Evolutionary conservation across 73 alveolate genomes (phyloP).

Genomic region (Paramecium tetraurelia): DNA sequence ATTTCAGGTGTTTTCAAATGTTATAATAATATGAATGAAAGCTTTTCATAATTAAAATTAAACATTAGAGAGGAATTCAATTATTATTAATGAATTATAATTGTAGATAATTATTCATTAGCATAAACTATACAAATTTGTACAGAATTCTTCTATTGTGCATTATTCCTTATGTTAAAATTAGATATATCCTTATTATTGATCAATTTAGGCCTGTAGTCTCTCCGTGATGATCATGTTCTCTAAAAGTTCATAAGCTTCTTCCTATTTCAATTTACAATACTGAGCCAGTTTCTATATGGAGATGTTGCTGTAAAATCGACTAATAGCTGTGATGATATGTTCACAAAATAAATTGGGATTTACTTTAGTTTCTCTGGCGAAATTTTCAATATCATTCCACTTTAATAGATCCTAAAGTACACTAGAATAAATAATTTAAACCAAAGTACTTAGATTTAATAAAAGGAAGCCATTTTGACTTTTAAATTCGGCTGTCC

Average conservation of each 20-base stretch:
- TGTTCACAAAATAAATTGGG: neutral
- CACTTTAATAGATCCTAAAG: neutral
- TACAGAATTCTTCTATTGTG: neutral
- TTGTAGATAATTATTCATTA: neutral
- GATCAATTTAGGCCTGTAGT: neutral
- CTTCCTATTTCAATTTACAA: neutral
- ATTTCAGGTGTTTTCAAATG: neutral
- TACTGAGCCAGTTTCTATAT: neutral
- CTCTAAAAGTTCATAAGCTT: neutral
- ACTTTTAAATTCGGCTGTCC: neutral
- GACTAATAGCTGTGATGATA: neutral
- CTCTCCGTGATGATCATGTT: neutral
- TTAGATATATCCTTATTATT: neutral
- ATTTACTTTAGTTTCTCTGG: neutral
- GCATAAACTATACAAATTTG: neutral
- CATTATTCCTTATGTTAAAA: neutral
- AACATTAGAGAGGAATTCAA: slow-evolving; percentile 21
- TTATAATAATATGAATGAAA: neutral
- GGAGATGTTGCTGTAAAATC: neutral
- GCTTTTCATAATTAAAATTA: neutral
- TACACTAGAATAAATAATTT: neutral
- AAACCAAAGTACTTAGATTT: neutral
- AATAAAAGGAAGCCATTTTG: neutral
- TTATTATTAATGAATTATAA: neutral
- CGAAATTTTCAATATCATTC: neutral